Evolutionary conservation across 2,329 filamentous ascomycete species (phyloP), one percentile per base, ranked within the genome.

Genomic region (Colletotrichum sp.): DNA sequence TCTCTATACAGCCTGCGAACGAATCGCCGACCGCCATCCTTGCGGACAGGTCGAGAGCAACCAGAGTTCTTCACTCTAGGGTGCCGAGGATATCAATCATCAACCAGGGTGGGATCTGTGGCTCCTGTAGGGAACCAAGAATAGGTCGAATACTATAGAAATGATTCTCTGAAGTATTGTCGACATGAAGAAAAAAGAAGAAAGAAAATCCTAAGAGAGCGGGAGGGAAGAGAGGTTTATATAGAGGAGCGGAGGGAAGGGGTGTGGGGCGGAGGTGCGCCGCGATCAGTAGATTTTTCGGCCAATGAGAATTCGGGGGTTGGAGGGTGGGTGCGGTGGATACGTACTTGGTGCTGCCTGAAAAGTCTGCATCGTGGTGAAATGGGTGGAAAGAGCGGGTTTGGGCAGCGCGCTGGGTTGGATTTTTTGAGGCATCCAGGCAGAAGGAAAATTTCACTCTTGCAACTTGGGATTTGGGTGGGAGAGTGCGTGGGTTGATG

Each of bases 71-170:
- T 96, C 95, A 97, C 95, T 96, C 94, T 95, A 92, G 93, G 94
- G 94, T 89, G 90, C 90, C 92, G 95, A 95, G 94, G 95, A 95
- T 93, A 91, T 95, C 83, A 87, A 86, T 98, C 95, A 97, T 98
- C 95, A 95, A 94, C 95, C 95, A 95, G 95, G 94, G 93, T 96
- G 92, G 92, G 92, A 92, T 95, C 94, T 96, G 94, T 96, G 92
- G 95, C 96, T 98, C 90, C 90, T 94, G 92, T 96, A 91, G 92
- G 92, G 92, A 96, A 94, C 93, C 95, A 94, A 97, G 95, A 95
- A 92, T 91, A 90, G 91, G 94, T 96, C 93, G 93, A 95, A 91
- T 93, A 96, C 96, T 98, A 96, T 96, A 98, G 94, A 98, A 98
- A 95, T 95, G 95, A 96, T 96, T 96, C 95, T 95, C 87, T 76